Conservation (phyloP, 805 yeast species). For the Spathaspora sp. region DNA sequence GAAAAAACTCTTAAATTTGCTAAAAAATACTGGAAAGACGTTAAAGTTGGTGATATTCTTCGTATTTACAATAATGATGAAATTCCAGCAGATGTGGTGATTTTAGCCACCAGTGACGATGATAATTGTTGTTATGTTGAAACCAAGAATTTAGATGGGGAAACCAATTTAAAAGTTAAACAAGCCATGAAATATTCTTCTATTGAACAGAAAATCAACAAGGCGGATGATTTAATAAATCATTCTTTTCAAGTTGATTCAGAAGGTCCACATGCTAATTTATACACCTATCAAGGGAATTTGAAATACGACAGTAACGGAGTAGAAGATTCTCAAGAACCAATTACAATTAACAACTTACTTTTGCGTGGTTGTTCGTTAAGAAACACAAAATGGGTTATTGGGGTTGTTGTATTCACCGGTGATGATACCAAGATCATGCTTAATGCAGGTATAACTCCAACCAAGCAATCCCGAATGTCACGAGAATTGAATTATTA, state of each 20-base stretch:
- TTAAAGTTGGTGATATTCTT: constrained; percentile 70
- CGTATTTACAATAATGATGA: constrained; percentile 68
- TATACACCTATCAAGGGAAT: constrained; percentile 75
- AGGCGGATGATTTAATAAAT: constrained; percentile 33
- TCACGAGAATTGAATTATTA: constrained; percentile 69
- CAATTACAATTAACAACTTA: constrained; percentile 66
- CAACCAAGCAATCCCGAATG: constrained; percentile 72
- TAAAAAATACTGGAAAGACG: constrained; percentile 59
- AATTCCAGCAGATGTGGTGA: constrained; percentile 71
- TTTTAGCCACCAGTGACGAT: constrained; percentile 64
- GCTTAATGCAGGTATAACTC: constrained; percentile 77
- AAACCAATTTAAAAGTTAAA: constrained; percentile 68
- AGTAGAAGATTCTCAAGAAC: constrained; percentile 43
- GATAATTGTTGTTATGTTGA: constrained; percentile 69
- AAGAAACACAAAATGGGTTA: constrained; percentile 79
- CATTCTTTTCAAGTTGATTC: constrained; percentile 67
- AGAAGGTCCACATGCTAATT: constrained; percentile 80
- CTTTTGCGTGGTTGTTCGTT: constrained; percentile 73
- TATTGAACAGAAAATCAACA: constrained; percentile 36
- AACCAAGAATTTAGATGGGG: constrained; percentile 42
- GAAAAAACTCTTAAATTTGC: constrained; percentile 26
- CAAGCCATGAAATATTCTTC: constrained; percentile 66
- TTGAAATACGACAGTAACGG: constrained; percentile 22
- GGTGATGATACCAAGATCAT: constrained; percentile 79
- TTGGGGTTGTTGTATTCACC: constrained; percentile 73